phyloP scores from a whole-genome alignment of 2,329 filamentous ascomycete genomes.

The Xylariaceae sp. region DNA sequence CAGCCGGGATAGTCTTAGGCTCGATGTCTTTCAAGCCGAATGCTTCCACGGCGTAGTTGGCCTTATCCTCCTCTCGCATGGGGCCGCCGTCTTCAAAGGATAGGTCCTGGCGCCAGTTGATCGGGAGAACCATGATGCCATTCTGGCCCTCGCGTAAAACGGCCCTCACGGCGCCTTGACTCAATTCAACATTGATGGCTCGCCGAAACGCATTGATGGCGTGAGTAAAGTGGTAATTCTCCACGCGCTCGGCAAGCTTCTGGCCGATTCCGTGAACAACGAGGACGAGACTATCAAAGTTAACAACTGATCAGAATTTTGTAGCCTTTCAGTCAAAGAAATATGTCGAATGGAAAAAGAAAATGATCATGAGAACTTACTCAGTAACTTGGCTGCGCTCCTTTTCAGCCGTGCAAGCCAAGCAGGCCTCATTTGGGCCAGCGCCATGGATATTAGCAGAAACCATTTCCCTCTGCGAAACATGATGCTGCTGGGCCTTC shows the following conservation, averaged over 20 bases:
- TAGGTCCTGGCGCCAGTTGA: slow-evolving; percentile 89
- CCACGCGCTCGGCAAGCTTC: slow-evolving; percentile 88
- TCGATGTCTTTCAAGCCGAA: slow-evolving; percentile 80
- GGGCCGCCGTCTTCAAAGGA: slow-evolving; percentile 77
- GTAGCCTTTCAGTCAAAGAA: too few species aligned
- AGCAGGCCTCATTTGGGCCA: slow-evolving; percentile 35
- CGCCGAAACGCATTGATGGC: slow-evolving; percentile 87
- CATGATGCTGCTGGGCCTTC: slow-evolving; percentile 29
- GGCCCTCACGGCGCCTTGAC: slow-evolving; percentile 65
- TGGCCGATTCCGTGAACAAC: slow-evolving; percentile 96
- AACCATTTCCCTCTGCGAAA: slow-evolving; percentile 23
- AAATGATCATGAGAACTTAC: slow-evolving; percentile 6
- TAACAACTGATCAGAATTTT: background rate
- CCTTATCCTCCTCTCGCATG: slow-evolving; percentile 49
- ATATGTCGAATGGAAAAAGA: background rate
- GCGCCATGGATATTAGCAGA: slow-evolving; percentile 27
- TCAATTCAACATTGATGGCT: slow-evolving; percentile 78
- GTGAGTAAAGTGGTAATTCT: slow-evolving; percentile 96
- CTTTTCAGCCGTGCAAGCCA: slow-evolving; percentile 59
- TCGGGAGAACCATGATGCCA: slow-evolving; percentile 85
- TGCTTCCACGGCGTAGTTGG: slow-evolving; percentile 53
- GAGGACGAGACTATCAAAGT: slow-evolving; percentile 55
- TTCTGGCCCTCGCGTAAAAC: slow-evolving; percentile 73
- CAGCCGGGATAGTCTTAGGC: slow-evolving; percentile 79
- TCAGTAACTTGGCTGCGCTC: slow-evolving; percentile 71